Conservation (phyloP, 805 yeast species). For the Pichia rugopelliculosa region DNA sequence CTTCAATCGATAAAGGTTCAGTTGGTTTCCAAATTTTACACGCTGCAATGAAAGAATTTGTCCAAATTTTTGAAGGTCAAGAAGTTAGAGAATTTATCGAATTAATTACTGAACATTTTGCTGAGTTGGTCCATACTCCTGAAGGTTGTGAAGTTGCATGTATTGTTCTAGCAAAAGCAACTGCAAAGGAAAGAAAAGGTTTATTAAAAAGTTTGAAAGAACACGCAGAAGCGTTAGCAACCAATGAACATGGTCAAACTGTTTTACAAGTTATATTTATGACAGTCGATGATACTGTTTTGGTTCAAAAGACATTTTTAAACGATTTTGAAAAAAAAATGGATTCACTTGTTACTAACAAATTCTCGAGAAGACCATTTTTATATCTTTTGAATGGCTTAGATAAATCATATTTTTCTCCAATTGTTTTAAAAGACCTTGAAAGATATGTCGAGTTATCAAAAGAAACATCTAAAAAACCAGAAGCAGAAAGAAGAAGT, state of each 20-base stretch:
- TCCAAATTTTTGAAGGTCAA: slow-evolving; percentile 58
- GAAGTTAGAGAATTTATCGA: slow-evolving; percentile 80
- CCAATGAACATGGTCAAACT: slow-evolving; percentile 78
- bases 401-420: slow-evolving; percentile 77
- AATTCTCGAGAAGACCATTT: slow-evolving; percentile 84
- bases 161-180: slow-evolving; percentile 69
- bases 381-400: slow-evolving; percentile 72
- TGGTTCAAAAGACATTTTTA: slow-evolving; percentile 65
- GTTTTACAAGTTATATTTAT: slow-evolving; percentile 73
- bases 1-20: slow-evolving; percentile 91
- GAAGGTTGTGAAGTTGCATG: slow-evolving; percentile 93
- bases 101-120: slow-evolving; percentile 76
- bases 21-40: slow-evolving; percentile 94
- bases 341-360: slow-evolving; percentile 53
- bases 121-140: slow-evolving; percentile 90
- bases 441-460: slow-evolving; percentile 54
- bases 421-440: slow-evolving; percentile 53
- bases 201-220: slow-evolving; percentile 66
- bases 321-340: slow-evolving; percentile 48
- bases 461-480: slow-evolving; percentile 74
- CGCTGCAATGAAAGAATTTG: slow-evolving; percentile 90
- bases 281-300: slow-evolving; percentile 90
- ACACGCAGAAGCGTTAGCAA: slow-evolving; percentile 68
- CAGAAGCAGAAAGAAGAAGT: slow-evolving; percentile 61
- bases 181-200: slow-evolving; percentile 84